Evolutionary conservation across 495 filamentous ascomycete genomes (phyloP).

Genomic region (Trypethelium eluteriae): DNA sequence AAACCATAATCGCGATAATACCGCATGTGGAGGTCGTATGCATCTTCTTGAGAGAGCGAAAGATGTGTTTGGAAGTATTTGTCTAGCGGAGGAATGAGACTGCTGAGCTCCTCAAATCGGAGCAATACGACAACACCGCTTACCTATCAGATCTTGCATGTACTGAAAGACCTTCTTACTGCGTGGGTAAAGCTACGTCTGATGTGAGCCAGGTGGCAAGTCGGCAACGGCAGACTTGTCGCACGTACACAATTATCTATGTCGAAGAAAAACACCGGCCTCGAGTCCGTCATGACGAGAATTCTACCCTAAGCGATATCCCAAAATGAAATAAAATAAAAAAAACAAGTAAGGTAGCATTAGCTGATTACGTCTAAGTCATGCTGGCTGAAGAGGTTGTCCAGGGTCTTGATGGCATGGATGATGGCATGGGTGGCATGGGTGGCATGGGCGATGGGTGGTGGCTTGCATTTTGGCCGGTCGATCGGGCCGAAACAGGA

Average conservation of each 20-base stretch:
- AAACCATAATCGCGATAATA: slow-evolving; percentile 96
- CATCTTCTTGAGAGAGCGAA: slow-evolving; percentile 62
- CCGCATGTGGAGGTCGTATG: slow-evolving; percentile 69
- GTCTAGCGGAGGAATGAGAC: slow-evolving; percentile 40
- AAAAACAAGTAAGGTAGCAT: neutral
- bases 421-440: too few species aligned
- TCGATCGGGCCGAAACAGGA: neutral
- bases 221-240: neutral
- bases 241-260: slow-evolving; percentile 89
- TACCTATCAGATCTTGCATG: slow-evolving; percentile 36
- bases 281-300: slow-evolving; percentile 13
- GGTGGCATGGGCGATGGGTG: neutral
- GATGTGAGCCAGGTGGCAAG: neutral
- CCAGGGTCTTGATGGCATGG: neutral
- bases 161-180: slow-evolving; percentile 39
- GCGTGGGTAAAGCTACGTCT: slow-evolving; percentile 51
- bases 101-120: neutral
- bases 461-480: neutral
- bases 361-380: neutral
- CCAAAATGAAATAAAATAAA: slow-evolving; percentile 6
- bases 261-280: slow-evolving; percentile 77
- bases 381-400: neutral
- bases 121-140: neutral
- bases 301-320: neutral
- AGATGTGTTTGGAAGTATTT: slow-evolving; percentile 76